A percentile compares a stretch with the other conserved stretches of the same genome.
phyloP scores from a whole-genome alignment of 495 filamentous ascomycete species.

The Daldinia bambusicola region DNA sequence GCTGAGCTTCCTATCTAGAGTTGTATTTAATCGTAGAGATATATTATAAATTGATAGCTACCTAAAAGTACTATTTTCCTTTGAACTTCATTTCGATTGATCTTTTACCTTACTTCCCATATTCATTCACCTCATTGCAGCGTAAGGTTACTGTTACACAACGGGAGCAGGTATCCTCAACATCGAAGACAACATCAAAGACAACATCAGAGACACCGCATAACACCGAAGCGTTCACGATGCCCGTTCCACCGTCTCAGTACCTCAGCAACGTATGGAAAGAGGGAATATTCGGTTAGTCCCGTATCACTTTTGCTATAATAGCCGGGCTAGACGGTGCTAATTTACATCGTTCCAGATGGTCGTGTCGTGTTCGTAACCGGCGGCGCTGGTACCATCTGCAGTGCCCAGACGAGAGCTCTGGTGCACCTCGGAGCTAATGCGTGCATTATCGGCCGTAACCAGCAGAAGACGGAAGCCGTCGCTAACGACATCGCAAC shows the following conservation, averaged over 20 bases:
- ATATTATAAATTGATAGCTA: not conserved
- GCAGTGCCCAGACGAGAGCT: constrained; percentile 90
- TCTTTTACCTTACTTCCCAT: not conserved
- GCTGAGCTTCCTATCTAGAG: not conserved
- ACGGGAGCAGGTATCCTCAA: not conserved
- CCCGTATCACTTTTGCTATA: not conserved
- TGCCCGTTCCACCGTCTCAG: constrained; percentile 75
- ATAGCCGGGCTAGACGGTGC: constrained; percentile 8
- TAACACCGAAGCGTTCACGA: constrained; percentile 44
- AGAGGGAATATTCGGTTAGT: constrained; percentile 82
- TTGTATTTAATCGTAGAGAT: not conserved
- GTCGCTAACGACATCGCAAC: constrained; percentile 84
- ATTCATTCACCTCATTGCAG: no score
- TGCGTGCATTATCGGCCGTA: constrained; percentile 92
- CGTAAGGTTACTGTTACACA: not conserved
- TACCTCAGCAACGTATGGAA: constrained; percentile 86
- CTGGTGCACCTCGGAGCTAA: constrained; percentile 91
- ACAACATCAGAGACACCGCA: not conserved
- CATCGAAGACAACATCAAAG: not conserved
- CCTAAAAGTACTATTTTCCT: not conserved
- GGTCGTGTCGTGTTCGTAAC: constrained; percentile 96
- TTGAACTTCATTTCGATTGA: not conserved
- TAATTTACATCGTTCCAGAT: constrained; percentile 56
- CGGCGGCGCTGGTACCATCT: constrained; percentile 92
- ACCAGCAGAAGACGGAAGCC: constrained; percentile 84